Evolutionary conservation across 2,329 filamentous ascomycete genomes (phyloP).

Genomic region (Colletotrichum agaves): DNA sequence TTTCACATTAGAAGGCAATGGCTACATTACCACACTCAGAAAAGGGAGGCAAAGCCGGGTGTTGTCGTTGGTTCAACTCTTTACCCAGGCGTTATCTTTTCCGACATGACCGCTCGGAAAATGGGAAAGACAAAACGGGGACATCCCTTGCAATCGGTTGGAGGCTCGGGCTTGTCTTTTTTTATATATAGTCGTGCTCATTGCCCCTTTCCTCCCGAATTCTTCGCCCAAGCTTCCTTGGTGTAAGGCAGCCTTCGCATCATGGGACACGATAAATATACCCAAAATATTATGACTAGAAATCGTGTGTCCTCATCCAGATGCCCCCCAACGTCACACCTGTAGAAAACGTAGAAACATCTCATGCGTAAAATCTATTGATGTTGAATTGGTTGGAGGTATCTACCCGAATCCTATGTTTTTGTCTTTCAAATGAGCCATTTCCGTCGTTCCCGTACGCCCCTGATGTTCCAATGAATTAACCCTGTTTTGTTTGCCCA

Average conservation of each 20-base stretch:
- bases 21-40: constrained; percentile 14
- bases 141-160: constrained; percentile 6
- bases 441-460: constrained; percentile 26
- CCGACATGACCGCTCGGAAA: background rate
- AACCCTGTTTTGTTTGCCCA: constrained; percentile 15
- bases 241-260: constrained; percentile 14
- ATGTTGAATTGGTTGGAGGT: constrained; percentile 25
- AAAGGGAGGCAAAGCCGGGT: constrained; percentile 13
- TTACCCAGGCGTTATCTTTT: constrained; percentile 25
- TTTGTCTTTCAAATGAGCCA: background rate
- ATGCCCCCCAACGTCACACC: background rate
- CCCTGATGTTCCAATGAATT: constrained; percentile 17
- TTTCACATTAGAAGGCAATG: constrained; percentile 10
- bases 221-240: background rate
- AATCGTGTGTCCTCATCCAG: background rate
- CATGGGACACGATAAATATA: constrained; percentile 35
- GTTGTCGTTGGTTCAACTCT: background rate
- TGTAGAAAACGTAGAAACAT: background rate
- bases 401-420: constrained; percentile 25
- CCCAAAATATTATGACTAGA: constrained; percentile 35
- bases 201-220: background rate
- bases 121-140: background rate
- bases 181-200: background rate
- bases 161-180: constrained; percentile 7
- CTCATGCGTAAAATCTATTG: constrained; percentile 7